Evolutionary conservation across 1,139 yeast genomes (phyloP), one percentile per base, ranked within the genome.

Genomic region (Kluyveromyces marxianus): DNA sequence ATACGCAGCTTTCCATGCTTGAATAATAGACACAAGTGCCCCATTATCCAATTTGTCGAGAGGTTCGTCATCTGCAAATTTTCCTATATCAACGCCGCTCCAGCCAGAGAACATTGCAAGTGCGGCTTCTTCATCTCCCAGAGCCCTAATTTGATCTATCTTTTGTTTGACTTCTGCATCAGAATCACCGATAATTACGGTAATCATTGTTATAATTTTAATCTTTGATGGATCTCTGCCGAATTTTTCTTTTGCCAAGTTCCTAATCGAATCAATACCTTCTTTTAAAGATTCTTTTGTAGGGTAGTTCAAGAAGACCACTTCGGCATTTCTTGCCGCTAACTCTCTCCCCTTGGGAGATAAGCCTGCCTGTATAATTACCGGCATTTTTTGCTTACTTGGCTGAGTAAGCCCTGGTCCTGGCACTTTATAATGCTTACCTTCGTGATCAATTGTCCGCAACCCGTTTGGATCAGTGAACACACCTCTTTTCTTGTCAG

Each of bases 331-430:
- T 50, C 67, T 68, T 25, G 77, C 76, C 33, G 75, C 77, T 52
- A 70, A 65, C 4, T 66, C 66, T 42, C 62, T 63, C 29, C 77
- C 77, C 34, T 68, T 67, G 35, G 66, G 60, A 3, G 76, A 72
- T n/a, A 75, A 65, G 33, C 77, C 78, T 2, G 77, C 77, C 54
- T 73, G 77, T 40, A 72, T 63, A 44, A 73, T 62, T 25, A 71
- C 68, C 3, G 76, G 76, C 25, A 72, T 56, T 57, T 75, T 68
- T 49, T 71, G 75, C 10, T 70, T 70, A 7, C 74, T 66, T 26
- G 76, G 76, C 44, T 68, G 69, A 7, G 72, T 64, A 41, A 71
- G 67, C 47, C 56, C 63, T 6, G 75, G 75, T 3, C 76, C 76
- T n/a, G 74, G 75, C 7, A 72, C 75, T 21, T 55, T 67, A 53